Conservation (phyloP, 768 basidiomycete genomes). For the Pisolithus orientalis region DNA sequence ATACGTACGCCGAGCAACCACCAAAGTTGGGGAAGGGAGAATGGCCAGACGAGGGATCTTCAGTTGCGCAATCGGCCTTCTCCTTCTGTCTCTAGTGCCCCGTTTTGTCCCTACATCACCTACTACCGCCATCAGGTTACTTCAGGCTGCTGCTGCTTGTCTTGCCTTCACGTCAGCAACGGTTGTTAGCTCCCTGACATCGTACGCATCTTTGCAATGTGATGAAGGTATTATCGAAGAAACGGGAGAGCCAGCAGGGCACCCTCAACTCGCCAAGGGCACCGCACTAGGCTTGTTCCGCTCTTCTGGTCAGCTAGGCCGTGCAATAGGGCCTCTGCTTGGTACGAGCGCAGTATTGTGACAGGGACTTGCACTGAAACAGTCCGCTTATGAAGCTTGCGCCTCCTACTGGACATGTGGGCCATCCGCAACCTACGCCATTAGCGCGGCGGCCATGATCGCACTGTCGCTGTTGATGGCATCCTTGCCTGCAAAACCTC, state of each 20-base stretch:
- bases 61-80: slow-evolving; percentile 65
- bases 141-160: slow-evolving; percentile 70
- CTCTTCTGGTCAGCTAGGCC: slow-evolving; percentile 90
- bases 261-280: slow-evolving; percentile 75
- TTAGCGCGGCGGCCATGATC: slow-evolving; percentile 61
- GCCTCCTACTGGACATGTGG: slow-evolving; percentile 87
- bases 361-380: slow-evolving; percentile 8
- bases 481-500: slow-evolving; percentile 27
- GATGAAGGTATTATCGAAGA: slow-evolving; percentile 61
- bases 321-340: slow-evolving; percentile 88
- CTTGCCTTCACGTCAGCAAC: slow-evolving; percentile 94
- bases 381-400: slow-evolving; percentile 48
- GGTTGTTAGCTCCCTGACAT: slow-evolving; percentile 89
- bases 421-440: slow-evolving; percentile 67
- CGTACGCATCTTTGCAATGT: slow-evolving; percentile 86
- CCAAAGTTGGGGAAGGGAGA: slow-evolving; percentile 68
- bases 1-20: slow-evolving; percentile 79
- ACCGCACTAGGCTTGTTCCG: slow-evolving; percentile 81
- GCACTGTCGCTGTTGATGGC: slow-evolving; percentile 54
- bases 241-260: slow-evolving; percentile 50
- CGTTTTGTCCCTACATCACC: slow-evolving; percentile 38
- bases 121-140: slow-evolving; percentile 42
- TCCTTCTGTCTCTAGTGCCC: slow-evolving; percentile 69
- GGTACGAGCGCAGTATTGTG: slow-evolving; percentile 40
- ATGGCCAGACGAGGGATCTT: slow-evolving; percentile 81